Percentiles rank a stretch among this genome's conserved stretches.
phyloP scores from a whole-genome alignment of 257 asterid genomes.

The Capsicum rhomboideum region DNA sequence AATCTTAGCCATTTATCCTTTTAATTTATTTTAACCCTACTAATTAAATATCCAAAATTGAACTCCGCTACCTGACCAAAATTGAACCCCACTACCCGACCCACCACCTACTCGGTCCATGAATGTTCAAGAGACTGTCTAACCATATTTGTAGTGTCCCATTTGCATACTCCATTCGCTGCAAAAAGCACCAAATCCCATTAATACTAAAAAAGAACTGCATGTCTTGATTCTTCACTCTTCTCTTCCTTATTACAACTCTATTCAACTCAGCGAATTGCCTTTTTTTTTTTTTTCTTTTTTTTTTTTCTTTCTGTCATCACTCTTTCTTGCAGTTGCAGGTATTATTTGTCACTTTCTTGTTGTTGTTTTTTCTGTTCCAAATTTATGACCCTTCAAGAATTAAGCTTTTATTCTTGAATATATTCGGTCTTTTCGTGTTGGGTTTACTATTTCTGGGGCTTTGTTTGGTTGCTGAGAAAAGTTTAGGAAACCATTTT shows the following conservation, averaged over 20 bases:
- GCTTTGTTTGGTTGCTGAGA: not conserved
- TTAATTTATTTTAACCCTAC: too few relatives aligned
- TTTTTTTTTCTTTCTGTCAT: too few relatives aligned
- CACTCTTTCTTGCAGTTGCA: not conserved
- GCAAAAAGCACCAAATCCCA: not conserved
- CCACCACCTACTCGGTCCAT: too few relatives aligned
- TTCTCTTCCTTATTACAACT: not conserved
- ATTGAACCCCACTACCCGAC: too few relatives aligned
- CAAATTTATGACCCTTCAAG: not conserved
- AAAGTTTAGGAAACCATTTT: not conserved
- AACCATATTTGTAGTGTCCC: not conserved
- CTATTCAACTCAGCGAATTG: not conserved
- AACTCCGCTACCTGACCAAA: too few relatives aligned
- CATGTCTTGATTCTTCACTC: not conserved
- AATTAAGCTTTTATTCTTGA: not conserved
- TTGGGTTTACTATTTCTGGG: not conserved
- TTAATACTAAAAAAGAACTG: not conserved
- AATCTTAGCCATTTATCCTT: too few relatives aligned
- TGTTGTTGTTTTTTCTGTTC: not conserved
- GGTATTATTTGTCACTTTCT: not conserved
- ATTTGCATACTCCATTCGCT: not conserved
- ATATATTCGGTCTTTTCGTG: not conserved
- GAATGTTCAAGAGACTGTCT: too few relatives aligned
- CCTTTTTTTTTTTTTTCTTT: not conserved
- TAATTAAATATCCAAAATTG: too few relatives aligned